Base-by-base conservation (phyloP, 129 eudicot species). In the Helichrysum umbraculigerum region DNA sequence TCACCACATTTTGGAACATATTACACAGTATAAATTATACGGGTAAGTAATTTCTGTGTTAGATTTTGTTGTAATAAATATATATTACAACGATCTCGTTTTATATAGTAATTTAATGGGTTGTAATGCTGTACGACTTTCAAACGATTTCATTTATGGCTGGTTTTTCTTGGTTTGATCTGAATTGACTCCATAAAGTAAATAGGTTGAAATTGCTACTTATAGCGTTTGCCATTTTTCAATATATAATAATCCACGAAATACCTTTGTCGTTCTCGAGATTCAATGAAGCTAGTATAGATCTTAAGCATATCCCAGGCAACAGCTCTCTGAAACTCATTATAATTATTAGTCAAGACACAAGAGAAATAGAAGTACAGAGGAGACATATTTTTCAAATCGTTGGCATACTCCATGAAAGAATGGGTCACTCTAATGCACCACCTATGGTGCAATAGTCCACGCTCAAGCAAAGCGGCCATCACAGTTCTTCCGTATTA, bases 301-400 rank as follows among this genome's bases (percentile, higher is more conserved):
- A 95, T 90, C 84, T 84, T 89, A 74, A 85, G 82, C 99, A 95
- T 95, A 83, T 95, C 97, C 99, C 99, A 95, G 20, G 96, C 97
- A 87, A 78, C 83, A 83, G 97, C 96, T 83, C 82, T 95, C 99
- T 95, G 83, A 68, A 83, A 82, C 25, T 59, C 75, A 58, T 51
- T 54, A 82, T 33, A 42, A 29, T 20, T 4, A 81, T 39, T 39
- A 39, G 6, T 68, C 66, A 33, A 71, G 25, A 82, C 14, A 37
- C 22, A 56, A 57, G 20, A 76, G 19, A 35, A 58, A 44, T 59
- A 70, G 77, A 35, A 78, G 51, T 56, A 68, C 34, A 59, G 22
- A 52, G 56, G 25, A 70, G 41, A 29, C 15, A 50, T 28, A 20
- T 57, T 35, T 73, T 19, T 33, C 21, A 11, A 11, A 29, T 21